A percentile compares a stretch with the other conserved stretches of the same genome.
phyloP scores from a whole-genome alignment of 1,139 yeast genomes.

The Zhuliangozyma parablackwelliae region DNA sequence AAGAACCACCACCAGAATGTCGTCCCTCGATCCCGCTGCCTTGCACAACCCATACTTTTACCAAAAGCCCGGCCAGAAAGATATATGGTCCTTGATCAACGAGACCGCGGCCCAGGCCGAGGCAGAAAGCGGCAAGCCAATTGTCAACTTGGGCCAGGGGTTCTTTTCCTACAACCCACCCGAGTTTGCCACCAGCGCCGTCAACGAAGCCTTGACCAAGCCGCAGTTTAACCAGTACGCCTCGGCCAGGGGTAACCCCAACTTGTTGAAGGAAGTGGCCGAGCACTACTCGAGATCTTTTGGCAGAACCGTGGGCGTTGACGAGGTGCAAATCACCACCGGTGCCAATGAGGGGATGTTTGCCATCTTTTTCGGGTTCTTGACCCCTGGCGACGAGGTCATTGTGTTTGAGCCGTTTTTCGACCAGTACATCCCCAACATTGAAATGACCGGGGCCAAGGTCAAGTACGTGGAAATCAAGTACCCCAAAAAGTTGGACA shows the following conservation, averaged over 20 bases:
- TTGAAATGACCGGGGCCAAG: constrained; percentile 89
- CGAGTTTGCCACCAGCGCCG: constrained; percentile 78
- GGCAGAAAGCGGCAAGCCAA: constrained; percentile 58
- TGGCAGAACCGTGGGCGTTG: constrained; percentile 54
- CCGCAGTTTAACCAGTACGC: constrained; percentile 88
- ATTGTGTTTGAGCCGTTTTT: constrained; percentile 97
- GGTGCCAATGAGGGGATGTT: constrained; percentile 97
- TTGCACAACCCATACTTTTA: constrained; percentile 60
- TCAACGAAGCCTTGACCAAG: constrained; percentile 64
- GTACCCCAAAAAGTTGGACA: constrained; percentile 72
- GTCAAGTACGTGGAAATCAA: constrained; percentile 80
- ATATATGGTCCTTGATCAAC: constrained; percentile 91
- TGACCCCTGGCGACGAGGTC: constrained; percentile 88
- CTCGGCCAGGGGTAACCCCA: constrained; percentile 83
- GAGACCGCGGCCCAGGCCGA: constrained; percentile 85
- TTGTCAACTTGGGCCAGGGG: constrained; percentile 92
- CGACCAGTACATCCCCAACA: constrained; percentile 92
- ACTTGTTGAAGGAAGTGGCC: constrained; percentile 64
- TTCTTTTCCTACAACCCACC: constrained; percentile 96
- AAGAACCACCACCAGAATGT: constrained; percentile 1
- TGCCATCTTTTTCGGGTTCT: constrained; percentile 76
- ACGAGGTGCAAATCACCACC: constrained; percentile 77
- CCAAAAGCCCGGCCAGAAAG: constrained; percentile 59
- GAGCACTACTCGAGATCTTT: constrained; percentile 66
- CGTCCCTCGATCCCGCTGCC: constrained; percentile 11